These are phyloP conservation scores for Astrothelium subdiscretum DNA, from an alignment of 495 filamentous ascomycete genomes.

Conservation along the genomic window DNA sequence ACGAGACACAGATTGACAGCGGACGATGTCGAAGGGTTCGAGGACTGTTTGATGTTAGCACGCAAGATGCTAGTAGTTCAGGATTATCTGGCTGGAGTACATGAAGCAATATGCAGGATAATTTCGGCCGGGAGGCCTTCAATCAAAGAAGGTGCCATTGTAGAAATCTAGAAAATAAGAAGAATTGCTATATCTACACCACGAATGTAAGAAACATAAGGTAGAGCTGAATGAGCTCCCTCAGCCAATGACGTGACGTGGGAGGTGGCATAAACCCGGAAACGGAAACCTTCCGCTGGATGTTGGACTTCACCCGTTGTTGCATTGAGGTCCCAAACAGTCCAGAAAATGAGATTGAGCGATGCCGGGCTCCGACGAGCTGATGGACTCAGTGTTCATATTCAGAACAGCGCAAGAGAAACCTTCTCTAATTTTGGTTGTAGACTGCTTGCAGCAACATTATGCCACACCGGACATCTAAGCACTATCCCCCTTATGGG, in stretches of 20 bases:
- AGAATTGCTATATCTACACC: not conserved
- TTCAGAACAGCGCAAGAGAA: too few species aligned
- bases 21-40: constrained; percentile 53
- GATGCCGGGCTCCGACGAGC: too few species aligned
- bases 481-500: too few species aligned
- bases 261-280: not conserved
- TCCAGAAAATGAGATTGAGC: too few species aligned
- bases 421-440: too few species aligned
- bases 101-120: constrained; percentile 60
- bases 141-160: constrained; percentile 26
- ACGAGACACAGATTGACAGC: constrained; percentile 58
- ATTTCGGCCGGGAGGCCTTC: constrained; percentile 65
- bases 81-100: constrained; percentile 36
- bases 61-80: not conserved
- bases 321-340: too few species aligned
- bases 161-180: not conserved
- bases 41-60: constrained; percentile 42
- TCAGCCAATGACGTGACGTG: not conserved
- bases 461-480: too few species aligned
- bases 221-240: not conserved
- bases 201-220: not conserved
- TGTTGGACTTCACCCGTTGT: too few species aligned
- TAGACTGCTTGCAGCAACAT: too few species aligned
- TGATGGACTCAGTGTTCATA: too few species aligned
- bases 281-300: not conserved